Conservation (phyloP, 306 rosid species). For the Neltuma alba region DNA sequence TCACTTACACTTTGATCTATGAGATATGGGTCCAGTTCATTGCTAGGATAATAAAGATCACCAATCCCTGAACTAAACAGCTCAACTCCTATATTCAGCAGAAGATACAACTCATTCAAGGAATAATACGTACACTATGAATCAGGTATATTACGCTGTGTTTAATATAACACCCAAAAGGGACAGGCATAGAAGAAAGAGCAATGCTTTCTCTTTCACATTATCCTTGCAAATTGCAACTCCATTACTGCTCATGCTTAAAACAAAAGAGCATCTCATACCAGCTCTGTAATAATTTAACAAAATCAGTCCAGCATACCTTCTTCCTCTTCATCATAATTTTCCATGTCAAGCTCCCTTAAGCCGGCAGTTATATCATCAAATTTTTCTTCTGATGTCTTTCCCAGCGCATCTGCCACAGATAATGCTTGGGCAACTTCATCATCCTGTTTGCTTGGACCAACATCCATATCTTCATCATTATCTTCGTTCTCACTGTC, state of each 20-base stretch:
- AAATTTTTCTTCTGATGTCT: constrained; percentile 35
- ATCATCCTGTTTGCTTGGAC: constrained; percentile 31
- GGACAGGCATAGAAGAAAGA: neutral
- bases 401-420: constrained; percentile 67
- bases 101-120: constrained; percentile 26
- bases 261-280: neutral
- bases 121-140: neutral
- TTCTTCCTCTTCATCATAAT: constrained; percentile 80
- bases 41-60: constrained; percentile 70
- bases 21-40: constrained; percentile 82
- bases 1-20: constrained; percentile 56
- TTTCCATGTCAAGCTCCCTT: constrained; percentile 82
- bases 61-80: constrained; percentile 67
- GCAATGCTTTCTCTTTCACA: neutral
- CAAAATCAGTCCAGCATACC: constrained; percentile 42
- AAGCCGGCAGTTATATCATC: constrained; percentile 65
- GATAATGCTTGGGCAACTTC: constrained; percentile 60
- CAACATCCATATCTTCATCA: constrained; percentile 43
- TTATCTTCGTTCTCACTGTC: constrained; percentile 51
- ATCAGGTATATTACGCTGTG: neutral
- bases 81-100: constrained; percentile 58
- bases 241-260: neutral
- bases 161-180: neutral
- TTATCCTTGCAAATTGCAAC: neutral
- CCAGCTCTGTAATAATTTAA: neutral